Percentiles rank a stretch among this genome's conserved stretches.
phyloP scores from a whole-genome alignment of 108 stramenopile genomes.

The Skeletonema grethae region DNA sequence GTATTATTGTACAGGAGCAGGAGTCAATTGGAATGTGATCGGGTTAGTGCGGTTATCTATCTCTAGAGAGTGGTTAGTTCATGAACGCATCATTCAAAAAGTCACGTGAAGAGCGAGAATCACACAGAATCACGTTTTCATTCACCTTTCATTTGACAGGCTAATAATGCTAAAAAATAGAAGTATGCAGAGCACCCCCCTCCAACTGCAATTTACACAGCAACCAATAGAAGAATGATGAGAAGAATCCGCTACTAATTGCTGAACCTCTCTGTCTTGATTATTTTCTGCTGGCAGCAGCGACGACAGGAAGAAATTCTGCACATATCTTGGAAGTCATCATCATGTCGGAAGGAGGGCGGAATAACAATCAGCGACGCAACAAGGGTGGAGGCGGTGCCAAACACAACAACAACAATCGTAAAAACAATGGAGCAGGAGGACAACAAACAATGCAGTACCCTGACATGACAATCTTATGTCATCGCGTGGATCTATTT shows the following conservation, averaged over 20 bases:
- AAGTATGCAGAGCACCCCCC: background rate
- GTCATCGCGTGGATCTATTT: slow-evolving; percentile 48
- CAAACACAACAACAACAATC: background rate
- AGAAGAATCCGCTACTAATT: background rate
- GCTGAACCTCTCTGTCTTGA: too few relatives aligned
- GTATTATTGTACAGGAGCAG: too few relatives aligned
- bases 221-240: background rate
- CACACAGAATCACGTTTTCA: too few relatives aligned
- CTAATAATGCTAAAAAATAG: too few relatives aligned
- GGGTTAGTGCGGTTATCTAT: too few relatives aligned
- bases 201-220: background rate
- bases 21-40: too few relatives aligned
- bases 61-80: too few relatives aligned
- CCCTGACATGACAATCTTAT: slow-evolving; percentile 43
- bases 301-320: background rate
- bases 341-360: background rate
- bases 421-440: background rate
- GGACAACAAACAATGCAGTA: background rate
- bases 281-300: background rate
- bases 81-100: too few relatives aligned
- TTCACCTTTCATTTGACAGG: too few relatives aligned
- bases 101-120: too few relatives aligned
- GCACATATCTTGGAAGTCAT: background rate
- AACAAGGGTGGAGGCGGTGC: slow-evolving; percentile 2
- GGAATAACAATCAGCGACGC: slow-evolving; percentile 6